Evolutionary conservation across 2,329 filamentous ascomycete species (phyloP).

Genomic region (Sporothrix pseudoabietina): DNA sequence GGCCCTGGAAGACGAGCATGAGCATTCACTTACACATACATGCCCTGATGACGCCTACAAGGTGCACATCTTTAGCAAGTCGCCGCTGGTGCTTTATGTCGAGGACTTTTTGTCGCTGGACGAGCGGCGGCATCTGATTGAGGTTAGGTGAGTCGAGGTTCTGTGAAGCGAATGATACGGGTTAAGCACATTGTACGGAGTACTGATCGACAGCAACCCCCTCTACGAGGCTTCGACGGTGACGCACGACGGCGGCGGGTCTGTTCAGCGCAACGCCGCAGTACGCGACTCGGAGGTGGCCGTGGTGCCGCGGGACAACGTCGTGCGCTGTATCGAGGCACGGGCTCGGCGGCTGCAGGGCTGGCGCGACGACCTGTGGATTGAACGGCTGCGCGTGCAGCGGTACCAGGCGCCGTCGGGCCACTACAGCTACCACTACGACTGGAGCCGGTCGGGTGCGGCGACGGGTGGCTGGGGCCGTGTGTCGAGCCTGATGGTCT

Average conservation of each 20-base stretch:
- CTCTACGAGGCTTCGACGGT: slow-evolving; percentile 55
- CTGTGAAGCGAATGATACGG: too few species aligned
- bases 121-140: slow-evolving; percentile 52
- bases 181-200: too few species aligned
- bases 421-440: slow-evolving; percentile 58
- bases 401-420: slow-evolving; percentile 49
- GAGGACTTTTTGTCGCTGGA: slow-evolving; percentile 52
- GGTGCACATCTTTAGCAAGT: slow-evolving; percentile 52
- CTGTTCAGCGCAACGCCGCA: slow-evolving; percentile 46
- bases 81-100: slow-evolving; percentile 57
- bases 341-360: slow-evolving; percentile 54
- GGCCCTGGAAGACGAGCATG: slow-evolving; percentile 46
- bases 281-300: slow-evolving; percentile 58
- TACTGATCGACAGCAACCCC: slow-evolving; percentile 45
- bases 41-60: slow-evolving; percentile 50
- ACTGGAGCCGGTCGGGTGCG: slow-evolving; percentile 50
- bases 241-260: slow-evolving; percentile 50
- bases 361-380: slow-evolving; percentile 56
- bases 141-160: slow-evolving; percentile 50
- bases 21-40: slow-evolving; percentile 21
- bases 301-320: slow-evolving; percentile 50
- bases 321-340: slow-evolving; percentile 51
- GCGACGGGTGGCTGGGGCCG: slow-evolving; percentile 49
- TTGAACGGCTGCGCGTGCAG: slow-evolving; percentile 57
- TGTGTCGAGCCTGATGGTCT: slow-evolving; percentile 58